phyloP scores from a whole-genome alignment of 225 moss, liverwort and hornwort species.

The Climacium dendroides region DNA sequence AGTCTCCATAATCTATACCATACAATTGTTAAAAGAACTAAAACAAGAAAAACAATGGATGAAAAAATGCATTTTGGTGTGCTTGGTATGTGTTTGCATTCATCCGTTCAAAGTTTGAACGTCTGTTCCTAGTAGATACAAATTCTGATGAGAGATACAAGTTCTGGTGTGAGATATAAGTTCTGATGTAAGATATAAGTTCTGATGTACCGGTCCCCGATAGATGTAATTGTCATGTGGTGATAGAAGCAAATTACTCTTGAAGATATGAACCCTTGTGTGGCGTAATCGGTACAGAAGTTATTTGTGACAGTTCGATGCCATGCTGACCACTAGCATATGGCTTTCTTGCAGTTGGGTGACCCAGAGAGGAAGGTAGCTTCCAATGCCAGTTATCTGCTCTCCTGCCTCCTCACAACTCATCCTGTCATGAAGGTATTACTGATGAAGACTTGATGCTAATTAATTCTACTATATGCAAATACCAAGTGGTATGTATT shows the following conservation, averaged over 20 bases:
- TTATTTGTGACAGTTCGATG: not conserved
- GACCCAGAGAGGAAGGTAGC: slow-evolving; percentile 95
- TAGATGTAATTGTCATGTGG: not conserved
- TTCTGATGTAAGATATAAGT: not conserved
- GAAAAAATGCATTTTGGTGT: not conserved
- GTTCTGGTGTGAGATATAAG: not conserved
- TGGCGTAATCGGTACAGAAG: not conserved
- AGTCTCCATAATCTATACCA: not conserved
- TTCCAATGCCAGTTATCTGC: slow-evolving; percentile 91
- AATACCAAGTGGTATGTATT: not conserved
- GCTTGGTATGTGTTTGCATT: not conserved
- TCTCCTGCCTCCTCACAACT: slow-evolving; percentile 68
- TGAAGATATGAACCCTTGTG: not conserved
- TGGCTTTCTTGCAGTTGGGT: slow-evolving; percentile 53
- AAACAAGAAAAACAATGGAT: not conserved
- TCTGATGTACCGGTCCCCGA: not conserved
- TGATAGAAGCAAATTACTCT: not conserved
- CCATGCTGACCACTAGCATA: not conserved
- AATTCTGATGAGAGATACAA: not conserved
- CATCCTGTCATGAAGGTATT: slow-evolving; percentile 99
- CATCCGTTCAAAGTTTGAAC: not conserved
- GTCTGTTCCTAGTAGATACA: not conserved
- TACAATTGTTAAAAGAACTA: not conserved
- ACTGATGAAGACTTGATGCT: not conserved
- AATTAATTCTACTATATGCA: not conserved